A percentile compares a stretch with the other conserved stretches of the same genome.
These are phyloP conservation scores for Aspergillus candidus DNA, from an alignment of 2,329 filamentous ascomycete genomes.

Conservation along the genomic window DNA sequence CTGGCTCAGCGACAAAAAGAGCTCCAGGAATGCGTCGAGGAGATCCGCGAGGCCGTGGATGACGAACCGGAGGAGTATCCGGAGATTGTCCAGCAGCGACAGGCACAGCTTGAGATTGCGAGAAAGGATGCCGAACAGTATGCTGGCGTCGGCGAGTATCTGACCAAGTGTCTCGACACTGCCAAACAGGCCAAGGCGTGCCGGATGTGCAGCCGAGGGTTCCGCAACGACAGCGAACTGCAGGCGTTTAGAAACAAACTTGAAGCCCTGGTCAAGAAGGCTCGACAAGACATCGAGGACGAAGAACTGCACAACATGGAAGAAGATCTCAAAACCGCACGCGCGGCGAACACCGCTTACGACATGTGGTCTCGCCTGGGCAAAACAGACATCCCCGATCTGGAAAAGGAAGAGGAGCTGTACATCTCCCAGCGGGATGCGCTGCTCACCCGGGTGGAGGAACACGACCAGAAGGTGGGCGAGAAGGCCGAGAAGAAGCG, in stretches of 20 bases:
- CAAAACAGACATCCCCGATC: slow-evolving; percentile 60
- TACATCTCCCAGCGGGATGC: slow-evolving; percentile 57
- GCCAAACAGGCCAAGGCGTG: slow-evolving; percentile 67
- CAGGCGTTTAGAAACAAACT: slow-evolving; percentile 61
- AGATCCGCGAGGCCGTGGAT: slow-evolving; percentile 56
- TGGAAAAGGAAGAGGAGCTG: slow-evolving; percentile 58
- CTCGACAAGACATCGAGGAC: slow-evolving; percentile 52
- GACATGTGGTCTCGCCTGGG: slow-evolving; percentile 68
- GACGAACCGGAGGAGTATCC: slow-evolving; percentile 47
- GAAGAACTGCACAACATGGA: slow-evolving; percentile 58
- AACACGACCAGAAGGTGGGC: slow-evolving; percentile 60
- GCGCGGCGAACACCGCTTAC: slow-evolving; percentile 59
- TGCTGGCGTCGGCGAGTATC: slow-evolving; percentile 65
- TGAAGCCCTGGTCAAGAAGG: slow-evolving; percentile 48
- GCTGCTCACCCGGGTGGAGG: slow-evolving; percentile 58
- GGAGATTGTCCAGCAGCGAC: slow-evolving; percentile 47
- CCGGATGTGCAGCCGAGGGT: slow-evolving; percentile 66
- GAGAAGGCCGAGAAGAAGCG: slow-evolving; percentile 59
- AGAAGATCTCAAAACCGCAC: slow-evolving; percentile 56
- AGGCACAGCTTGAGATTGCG: slow-evolving; percentile 46
- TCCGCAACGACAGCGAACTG: slow-evolving; percentile 56
- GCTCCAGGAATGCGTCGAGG: slow-evolving; percentile 54
- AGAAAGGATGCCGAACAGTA: slow-evolving; percentile 62
- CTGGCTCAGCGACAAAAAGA: slow-evolving; percentile 60
- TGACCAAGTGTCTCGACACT: slow-evolving; percentile 59